A percentile compares a stretch with the other conserved stretches of the same genome.
Conservation (phyloP, 176 grass and related monocot species). For the Poa annua region DNA sequence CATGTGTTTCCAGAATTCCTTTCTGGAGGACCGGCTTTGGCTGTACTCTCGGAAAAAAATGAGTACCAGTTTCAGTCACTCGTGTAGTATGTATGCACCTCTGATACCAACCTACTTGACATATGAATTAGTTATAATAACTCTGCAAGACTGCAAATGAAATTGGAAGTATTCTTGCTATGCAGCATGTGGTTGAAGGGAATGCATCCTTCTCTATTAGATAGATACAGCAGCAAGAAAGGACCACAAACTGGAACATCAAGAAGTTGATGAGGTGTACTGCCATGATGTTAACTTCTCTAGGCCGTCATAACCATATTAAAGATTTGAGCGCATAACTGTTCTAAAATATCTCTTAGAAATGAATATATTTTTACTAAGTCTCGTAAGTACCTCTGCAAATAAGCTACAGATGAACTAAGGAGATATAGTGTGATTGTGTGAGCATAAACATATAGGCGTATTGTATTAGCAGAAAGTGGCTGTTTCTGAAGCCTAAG, state of each 20-base stretch:
- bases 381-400: neutral
- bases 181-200: neutral
- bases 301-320: neutral
- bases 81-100: neutral
- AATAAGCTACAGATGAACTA: neutral
- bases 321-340: neutral
- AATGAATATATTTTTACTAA: neutral
- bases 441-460: too few species aligned
- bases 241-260: neutral
- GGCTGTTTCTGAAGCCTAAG: neutral
- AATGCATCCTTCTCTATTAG: neutral
- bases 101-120: neutral
- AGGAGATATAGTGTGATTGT: neutral
- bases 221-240: conserved; percentile 1
- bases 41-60: neutral
- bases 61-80: neutral
- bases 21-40: neutral
- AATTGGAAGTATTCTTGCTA: neutral
- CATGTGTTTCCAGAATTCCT: neutral
- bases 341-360: neutral
- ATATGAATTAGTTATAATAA: neutral
- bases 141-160: neutral
- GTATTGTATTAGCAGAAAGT: neutral
- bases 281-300: neutral
- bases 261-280: neutral